Evolutionary conservation across 2,329 filamentous ascomycete genomes (phyloP).

Genomic region (Aulographum hederae): DNA sequence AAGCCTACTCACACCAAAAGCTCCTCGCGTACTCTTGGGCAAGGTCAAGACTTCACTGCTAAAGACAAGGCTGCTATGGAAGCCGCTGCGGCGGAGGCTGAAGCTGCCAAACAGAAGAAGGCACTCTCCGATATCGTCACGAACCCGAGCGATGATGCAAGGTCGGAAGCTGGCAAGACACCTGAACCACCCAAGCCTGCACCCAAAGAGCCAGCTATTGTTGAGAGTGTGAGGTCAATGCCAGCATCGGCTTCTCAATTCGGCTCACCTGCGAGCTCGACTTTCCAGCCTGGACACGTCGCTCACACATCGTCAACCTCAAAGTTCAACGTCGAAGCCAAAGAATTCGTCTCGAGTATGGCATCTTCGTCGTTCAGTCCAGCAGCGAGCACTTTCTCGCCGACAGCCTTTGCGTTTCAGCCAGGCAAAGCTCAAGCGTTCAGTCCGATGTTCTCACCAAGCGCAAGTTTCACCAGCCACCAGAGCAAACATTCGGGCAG

Average conservation of each 20-base stretch:
- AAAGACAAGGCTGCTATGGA: not conserved
- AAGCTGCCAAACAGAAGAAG: not conserved
- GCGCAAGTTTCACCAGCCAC: not conserved
- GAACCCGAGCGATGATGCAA: constrained; percentile 9
- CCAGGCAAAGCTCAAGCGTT: constrained; percentile 11
- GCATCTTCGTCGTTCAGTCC: constrained; percentile 38
- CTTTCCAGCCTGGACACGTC: constrained; percentile 12
- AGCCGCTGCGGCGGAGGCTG: not conserved
- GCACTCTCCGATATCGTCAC: constrained; percentile 10
- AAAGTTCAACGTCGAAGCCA: constrained; percentile 74
- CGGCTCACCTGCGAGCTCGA: constrained; percentile 16
- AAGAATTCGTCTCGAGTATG: constrained; percentile 83
- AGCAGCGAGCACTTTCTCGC: constrained; percentile 24
- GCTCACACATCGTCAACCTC: constrained; percentile 49
- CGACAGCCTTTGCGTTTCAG: constrained; percentile 23
- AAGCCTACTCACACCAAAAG: not conserved
- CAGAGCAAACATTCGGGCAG: constrained; percentile 11
- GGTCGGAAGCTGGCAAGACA: no score
- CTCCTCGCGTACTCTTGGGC: not conserved
- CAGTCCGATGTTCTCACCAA: not conserved
- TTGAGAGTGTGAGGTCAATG: no score
- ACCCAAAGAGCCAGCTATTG: no score
- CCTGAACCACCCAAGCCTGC: no score
- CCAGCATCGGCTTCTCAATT: no score
- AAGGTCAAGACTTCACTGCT: not conserved